These are phyloP conservation scores for Plasmopara viticola DNA, from an alignment of 352 stramenopile genomes.

Conservation along the genomic window DNA sequence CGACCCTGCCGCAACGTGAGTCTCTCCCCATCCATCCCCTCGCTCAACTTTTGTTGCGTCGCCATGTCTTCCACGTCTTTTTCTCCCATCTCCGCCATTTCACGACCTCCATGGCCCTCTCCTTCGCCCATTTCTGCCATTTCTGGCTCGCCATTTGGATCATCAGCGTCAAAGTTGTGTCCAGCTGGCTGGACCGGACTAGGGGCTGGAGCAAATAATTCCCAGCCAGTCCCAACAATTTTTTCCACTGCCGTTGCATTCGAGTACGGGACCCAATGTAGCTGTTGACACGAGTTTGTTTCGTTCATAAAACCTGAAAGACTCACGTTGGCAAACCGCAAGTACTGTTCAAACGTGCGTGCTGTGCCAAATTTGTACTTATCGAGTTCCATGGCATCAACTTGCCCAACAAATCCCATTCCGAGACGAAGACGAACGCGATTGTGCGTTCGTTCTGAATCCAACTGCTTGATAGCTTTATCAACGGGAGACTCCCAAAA, in stretches of 20 bases:
- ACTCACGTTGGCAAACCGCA: constrained; percentile 45
- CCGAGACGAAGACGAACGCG: constrained; percentile 41
- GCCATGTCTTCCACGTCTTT: constrained; percentile 8
- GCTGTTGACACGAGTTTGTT: constrained; percentile 43
- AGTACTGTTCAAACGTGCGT: constrained; percentile 41
- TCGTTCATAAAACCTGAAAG: constrained; percentile 44
- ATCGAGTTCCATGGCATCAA: constrained; percentile 47
- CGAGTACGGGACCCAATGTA: constrained; percentile 55
- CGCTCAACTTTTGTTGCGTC: constrained; percentile 10
- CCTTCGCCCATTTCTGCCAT: constrained; percentile 6
- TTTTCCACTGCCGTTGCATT: constrained; percentile 33
- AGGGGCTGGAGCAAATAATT: constrained; percentile 13
- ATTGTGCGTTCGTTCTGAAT: constrained; percentile 46
- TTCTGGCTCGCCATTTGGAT: constrained; percentile 7
- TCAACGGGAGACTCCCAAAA: constrained; percentile 48
- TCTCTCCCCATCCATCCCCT: constrained; percentile 28
- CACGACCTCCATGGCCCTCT: constrained; percentile 2
- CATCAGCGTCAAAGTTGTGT: background rate
- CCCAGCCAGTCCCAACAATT: constrained; percentile 43
- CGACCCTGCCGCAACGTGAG: constrained; percentile 27
- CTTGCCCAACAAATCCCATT: constrained; percentile 40
- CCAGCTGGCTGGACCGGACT: background rate
- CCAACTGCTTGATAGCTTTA: constrained; percentile 22
- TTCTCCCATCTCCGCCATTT: constrained; percentile 12
- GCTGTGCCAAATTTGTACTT: constrained; percentile 42